Evolutionary conservation across 345 rosid species (phyloP), one percentile per base, ranked within the genome.

Genomic region (Citrus hindsii): DNA sequence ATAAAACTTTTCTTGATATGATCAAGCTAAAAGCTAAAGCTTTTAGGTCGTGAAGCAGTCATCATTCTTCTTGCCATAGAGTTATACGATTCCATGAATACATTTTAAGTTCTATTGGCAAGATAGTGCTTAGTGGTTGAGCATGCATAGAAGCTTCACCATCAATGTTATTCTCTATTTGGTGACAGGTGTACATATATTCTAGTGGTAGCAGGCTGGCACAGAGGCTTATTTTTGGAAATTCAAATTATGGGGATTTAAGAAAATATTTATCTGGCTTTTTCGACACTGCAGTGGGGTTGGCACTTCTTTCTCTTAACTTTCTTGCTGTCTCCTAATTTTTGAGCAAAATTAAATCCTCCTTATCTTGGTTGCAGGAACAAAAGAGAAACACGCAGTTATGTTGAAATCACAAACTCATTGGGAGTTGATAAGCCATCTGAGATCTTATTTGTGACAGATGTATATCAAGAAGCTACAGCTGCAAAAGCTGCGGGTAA

Each of bases 241-340:
- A 89, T 51, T 89, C 92, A 8, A 85, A 82, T 53, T 82, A 77
- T 73, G 92, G 94, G n/a, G 87, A 89, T 80, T 70, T 91, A 76
- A 85, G 92, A 82, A 88, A 86, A 79, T 89, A 88, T 70, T 79
- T 88, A 22, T 85, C 84, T 68, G 91, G 92, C 69, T 89, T 79
- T 82, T 91, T 88, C 73, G 92, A 89, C 80, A 86, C 90, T 1
- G 53, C 77, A 14, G 84, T 87, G 70, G 91, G 94, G 92, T 89
- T 84, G 60, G 71, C 80, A 12, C 16, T 42, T 42, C 16, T 42
- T 42, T 10, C 48, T 42, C 48, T 12, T 42, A 12, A 42, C 48
- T 81, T 16, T 66, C 28, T 18, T 28, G 18, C 14, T 19, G 63
- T 6, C 12, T 30, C 25, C 48, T 2, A 42, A 62, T 6, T 32